These are phyloP conservation scores for Immersiella caudata DNA, from an alignment of 495 filamentous ascomycete genomes.

Conservation along the genomic window DNA sequence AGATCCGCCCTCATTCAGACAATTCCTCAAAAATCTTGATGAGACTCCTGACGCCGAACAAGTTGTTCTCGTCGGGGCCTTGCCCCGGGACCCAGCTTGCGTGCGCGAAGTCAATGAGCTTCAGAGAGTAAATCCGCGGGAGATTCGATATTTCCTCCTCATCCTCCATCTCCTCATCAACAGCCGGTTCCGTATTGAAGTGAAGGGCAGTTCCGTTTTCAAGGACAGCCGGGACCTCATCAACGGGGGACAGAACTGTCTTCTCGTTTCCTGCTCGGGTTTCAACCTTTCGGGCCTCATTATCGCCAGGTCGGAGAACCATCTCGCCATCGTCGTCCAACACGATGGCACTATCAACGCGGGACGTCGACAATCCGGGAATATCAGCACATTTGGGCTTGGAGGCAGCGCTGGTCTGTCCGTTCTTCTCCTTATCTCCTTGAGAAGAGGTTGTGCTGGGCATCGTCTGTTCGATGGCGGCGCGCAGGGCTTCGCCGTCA, in stretches of 20 bases:
- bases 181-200: conserved; percentile 15
- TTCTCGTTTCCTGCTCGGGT: conserved; percentile 31
- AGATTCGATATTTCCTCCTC: conserved; percentile 67
- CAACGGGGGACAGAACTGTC: not conserved
- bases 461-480: conserved; percentile 59
- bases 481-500: conserved; percentile 67
- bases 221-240: conserved; percentile 4
- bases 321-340: conserved; percentile 43
- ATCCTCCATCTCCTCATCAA: conserved; percentile 31
- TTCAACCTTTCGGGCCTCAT: not conserved
- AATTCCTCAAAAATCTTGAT: conserved; percentile 70
- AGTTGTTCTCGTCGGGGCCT: conserved; percentile 84
- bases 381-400: conserved; percentile 1
- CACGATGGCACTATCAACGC: conserved; percentile 51
- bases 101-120: conserved; percentile 97
- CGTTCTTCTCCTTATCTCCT: conserved; percentile 3
- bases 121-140: conserved; percentile 76
- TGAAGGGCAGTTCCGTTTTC: conserved; percentile 4
- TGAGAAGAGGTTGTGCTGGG: not conserved
- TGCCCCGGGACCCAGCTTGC: conserved; percentile 82
- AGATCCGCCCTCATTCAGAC: conserved; percentile 31
- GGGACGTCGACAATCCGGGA: conserved; percentile 28
- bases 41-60: conserved; percentile 75
- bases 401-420: not conserved
- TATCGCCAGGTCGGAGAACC: conserved; percentile 24